phyloP scores from a whole-genome alignment of 2,329 filamentous ascomycete species.

The Huntiella omanensis region DNA sequence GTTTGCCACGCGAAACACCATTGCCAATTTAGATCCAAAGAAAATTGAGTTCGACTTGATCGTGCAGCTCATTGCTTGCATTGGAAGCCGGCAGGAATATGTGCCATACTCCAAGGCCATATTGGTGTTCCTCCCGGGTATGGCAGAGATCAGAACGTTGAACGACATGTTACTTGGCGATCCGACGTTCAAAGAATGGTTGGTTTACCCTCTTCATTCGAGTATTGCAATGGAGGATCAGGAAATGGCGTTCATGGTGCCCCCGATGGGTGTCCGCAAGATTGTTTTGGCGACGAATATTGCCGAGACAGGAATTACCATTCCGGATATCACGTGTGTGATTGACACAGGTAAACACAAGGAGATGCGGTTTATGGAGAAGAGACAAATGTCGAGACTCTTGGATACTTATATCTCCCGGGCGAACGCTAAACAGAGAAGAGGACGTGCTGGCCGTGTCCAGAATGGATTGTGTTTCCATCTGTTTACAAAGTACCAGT shows the following conservation, averaged over 20 bases:
- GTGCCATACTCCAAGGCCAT: conserved; percentile 68
- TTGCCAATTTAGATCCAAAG: conserved; percentile 74
- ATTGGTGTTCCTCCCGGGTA: conserved; percentile 84
- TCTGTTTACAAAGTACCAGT: conserved; percentile 75
- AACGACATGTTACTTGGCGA: conserved; percentile 72
- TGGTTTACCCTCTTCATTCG: conserved; percentile 79
- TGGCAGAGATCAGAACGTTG: conserved; percentile 75
- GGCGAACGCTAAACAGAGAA: conserved; percentile 87
- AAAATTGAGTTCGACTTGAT: conserved; percentile 80
- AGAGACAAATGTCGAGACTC: conserved; percentile 71
- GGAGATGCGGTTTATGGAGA: conserved; percentile 93
- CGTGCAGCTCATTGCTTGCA: conserved; percentile 54
- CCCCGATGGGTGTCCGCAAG: conserved; percentile 66
- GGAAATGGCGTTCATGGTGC: conserved; percentile 75
- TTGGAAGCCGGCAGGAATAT: conserved; percentile 51
- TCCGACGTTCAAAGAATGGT: conserved; percentile 61
- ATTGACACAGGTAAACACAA: conserved; percentile 94
- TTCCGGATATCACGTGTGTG: conserved; percentile 92
- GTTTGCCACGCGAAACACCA: conserved; percentile 50
- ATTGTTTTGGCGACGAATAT: conserved; percentile 97
- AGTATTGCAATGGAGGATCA: conserved; percentile 93
- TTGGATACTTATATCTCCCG: conserved; percentile 90
- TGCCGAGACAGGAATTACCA: conserved; percentile 95
- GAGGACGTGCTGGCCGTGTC: conserved; percentile 85
- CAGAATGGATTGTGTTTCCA: conserved; percentile 93